A percentile compares a stretch with the other conserved stretches of the same genome.
These are phyloP conservation scores for Cymbidium sinense DNA, from an alignment of 106 monocot species.

Conservation along the genomic window DNA sequence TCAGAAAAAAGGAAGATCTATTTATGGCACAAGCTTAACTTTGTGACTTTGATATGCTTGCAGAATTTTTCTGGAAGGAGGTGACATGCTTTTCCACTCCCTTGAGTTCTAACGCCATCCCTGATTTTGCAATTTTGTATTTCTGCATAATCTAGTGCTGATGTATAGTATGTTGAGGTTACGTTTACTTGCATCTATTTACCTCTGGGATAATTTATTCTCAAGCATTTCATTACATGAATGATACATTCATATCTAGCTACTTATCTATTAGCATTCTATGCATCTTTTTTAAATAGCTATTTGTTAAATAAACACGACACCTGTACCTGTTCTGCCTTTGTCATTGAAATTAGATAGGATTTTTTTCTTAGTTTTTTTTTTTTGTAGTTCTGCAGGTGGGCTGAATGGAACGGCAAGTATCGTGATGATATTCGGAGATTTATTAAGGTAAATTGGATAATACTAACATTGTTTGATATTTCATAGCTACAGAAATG, in stretches of 20 bases:
- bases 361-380: background rate
- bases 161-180: background rate
- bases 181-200: background rate
- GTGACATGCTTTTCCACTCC: background rate
- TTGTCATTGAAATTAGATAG: background rate
- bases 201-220: background rate
- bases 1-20: background rate
- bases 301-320: background rate
- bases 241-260: background rate
- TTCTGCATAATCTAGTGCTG: background rate
- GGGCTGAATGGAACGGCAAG: slow-evolving; percentile 99
- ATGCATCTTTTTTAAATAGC: background rate
- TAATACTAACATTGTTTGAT: slow-evolving; percentile 8
- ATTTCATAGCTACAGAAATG: slow-evolving; percentile 2
- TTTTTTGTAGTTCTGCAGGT: slow-evolving; percentile 43
- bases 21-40: background rate
- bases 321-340: background rate
- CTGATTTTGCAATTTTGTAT: background rate
- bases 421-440: slow-evolving; percentile 93
- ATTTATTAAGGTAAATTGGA: slow-evolving; percentile 70
- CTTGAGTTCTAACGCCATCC: background rate
- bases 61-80: too few relatives aligned
- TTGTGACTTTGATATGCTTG: background rate
- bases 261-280: background rate
- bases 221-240: background rate